phyloP scores from a whole-genome alignment of 208 protist species.

The Wallacemonas collosoma region DNA sequence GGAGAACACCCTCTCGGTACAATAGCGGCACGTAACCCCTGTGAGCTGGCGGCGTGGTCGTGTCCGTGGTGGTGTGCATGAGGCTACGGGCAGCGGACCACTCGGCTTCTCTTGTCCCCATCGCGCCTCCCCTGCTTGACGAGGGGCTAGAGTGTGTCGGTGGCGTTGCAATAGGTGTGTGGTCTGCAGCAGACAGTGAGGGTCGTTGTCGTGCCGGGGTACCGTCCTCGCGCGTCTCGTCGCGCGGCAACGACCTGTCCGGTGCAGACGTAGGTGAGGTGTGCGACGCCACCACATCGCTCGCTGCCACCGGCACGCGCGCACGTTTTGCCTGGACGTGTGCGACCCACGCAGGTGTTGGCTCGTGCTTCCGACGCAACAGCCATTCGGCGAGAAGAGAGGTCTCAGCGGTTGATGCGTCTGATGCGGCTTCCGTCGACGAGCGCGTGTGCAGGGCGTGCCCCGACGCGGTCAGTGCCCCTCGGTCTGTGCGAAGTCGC shows the following conservation, averaged over 20 bases:
- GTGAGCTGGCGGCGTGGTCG: not conserved
- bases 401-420: not conserved
- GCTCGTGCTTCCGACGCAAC: not conserved
- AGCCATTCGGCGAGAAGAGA: conserved; percentile 3
- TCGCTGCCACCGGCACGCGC: not conserved
- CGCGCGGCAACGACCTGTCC: no score
- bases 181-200: no score
- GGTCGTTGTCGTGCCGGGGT: no score
- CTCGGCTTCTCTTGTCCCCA: no score
- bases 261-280: no score
- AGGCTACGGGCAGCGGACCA: no score
- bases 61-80: not conserved
- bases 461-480: not conserved
- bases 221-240: no score
- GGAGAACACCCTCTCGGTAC: conserved; percentile 12
- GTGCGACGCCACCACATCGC: no score
- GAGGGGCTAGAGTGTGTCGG: no score
- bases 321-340: not conserved
- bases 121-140: no score
- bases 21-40: conserved; percentile 17
- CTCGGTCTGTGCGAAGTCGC: no score
- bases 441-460: not conserved
- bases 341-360: not conserved
- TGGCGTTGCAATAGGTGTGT: no score
- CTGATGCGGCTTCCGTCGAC: not conserved